These are phyloP conservation scores for Leucocoprinus birnbaumii DNA, from an alignment of 768 basidiomycete species.

Conservation along the genomic window DNA sequence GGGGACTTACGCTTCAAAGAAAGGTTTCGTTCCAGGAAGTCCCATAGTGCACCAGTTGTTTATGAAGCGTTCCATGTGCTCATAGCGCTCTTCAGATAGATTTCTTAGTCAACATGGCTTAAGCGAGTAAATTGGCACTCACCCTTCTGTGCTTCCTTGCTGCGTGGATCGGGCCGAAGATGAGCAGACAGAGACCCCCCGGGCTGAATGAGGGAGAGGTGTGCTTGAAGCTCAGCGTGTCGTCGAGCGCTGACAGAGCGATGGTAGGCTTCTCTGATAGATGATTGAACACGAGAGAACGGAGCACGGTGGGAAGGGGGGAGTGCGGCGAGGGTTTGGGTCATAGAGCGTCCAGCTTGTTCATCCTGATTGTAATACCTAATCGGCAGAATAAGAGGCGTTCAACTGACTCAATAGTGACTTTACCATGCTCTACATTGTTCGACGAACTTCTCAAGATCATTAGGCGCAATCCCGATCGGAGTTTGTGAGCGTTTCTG, in stretches of 20 bases:
- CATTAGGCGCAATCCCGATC: constrained; percentile 57
- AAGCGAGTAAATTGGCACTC: constrained; percentile 8
- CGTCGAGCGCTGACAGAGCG: constrained; percentile 72
- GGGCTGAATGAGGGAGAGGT: constrained; percentile 72
- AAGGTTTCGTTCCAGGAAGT: constrained; percentile 88
- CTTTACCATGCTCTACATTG: constrained; percentile 76
- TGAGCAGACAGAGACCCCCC: constrained; percentile 79
- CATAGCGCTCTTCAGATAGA: constrained; percentile 54
- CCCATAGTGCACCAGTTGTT: constrained; percentile 82
- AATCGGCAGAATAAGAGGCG: constrained; percentile 1
- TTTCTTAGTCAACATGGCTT: background rate
- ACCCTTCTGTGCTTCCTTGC: constrained; percentile 68
- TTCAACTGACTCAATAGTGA: background rate
- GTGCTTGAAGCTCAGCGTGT: constrained; percentile 83
- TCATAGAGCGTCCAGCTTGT: constrained; percentile 74
- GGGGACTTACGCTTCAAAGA: constrained; percentile 60
- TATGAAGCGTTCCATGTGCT: constrained; percentile 73
- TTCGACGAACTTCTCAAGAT: constrained; percentile 77
- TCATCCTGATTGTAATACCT: constrained; percentile 89
- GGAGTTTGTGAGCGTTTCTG: constrained; percentile 72
- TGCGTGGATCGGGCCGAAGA: constrained; percentile 63
- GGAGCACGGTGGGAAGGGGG: constrained; percentile 84
- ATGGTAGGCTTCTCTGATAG: constrained; percentile 83
- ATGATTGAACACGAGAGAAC: constrained; percentile 83
- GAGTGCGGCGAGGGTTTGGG: constrained; percentile 75